Evolutionary conservation across 805 yeast genomes (phyloP).

Genomic region (Yarrowia yakushimensis): DNA sequence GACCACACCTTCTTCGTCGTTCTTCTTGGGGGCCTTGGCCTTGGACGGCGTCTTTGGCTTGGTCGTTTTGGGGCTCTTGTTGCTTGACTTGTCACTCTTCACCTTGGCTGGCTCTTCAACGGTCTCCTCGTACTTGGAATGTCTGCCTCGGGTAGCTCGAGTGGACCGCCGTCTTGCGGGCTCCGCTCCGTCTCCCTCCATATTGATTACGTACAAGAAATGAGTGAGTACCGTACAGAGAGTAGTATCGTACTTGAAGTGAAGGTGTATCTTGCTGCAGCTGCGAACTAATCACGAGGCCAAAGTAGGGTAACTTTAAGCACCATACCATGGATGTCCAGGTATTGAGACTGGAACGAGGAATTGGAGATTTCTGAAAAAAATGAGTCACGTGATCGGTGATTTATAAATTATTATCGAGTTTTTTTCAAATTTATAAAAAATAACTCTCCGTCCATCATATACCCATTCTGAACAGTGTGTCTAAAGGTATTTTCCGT

Average conservation of each 20-base stretch:
- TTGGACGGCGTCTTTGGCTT: background rate
- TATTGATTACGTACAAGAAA: background rate
- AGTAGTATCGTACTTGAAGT: background rate
- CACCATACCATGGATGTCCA: background rate
- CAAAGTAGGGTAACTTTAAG: background rate
- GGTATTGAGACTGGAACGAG: too few species aligned
- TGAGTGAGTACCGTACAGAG: background rate
- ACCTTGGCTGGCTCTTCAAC: background rate
- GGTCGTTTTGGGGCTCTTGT: background rate
- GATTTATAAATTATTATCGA: too few species aligned
- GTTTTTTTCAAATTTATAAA: too few species aligned
- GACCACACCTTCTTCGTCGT: constrained; percentile 27
- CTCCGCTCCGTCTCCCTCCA: constrained; percentile 7
- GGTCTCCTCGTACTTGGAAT: background rate
- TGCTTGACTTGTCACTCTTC: background rate
- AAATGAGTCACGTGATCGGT: too few species aligned
- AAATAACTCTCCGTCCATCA: too few species aligned
- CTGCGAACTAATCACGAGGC: background rate
- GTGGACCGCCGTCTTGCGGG: background rate
- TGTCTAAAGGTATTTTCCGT: too few species aligned
- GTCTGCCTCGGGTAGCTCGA: constrained; percentile 9
- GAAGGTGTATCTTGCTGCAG: background rate
- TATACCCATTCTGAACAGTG: too few species aligned
- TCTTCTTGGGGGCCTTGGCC: background rate
- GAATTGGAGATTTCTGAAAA: too few species aligned